Conservation (phyloP, 768 basidiomycete genomes). For the Leccinellum albellum region DNA sequence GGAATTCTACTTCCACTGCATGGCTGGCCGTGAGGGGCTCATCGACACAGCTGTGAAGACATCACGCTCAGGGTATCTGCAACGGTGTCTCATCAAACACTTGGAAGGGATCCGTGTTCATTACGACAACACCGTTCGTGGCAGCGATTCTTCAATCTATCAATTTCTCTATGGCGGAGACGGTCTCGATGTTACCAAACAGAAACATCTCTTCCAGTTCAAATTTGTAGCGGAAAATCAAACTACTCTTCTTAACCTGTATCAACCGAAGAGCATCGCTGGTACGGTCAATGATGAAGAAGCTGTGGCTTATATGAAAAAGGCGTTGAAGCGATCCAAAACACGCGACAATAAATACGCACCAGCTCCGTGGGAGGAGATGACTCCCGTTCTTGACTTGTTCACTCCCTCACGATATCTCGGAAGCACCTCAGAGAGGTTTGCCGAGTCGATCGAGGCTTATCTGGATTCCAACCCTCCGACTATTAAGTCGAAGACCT, state of each 20-base stretch:
- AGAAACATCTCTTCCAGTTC: slow-evolving; percentile 92
- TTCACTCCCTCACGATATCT: slow-evolving; percentile 78
- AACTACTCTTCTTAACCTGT: slow-evolving; percentile 67
- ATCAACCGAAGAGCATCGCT: slow-evolving; percentile 56
- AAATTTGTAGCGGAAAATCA: slow-evolving; percentile 90
- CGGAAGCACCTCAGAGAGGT: slow-evolving; percentile 90
- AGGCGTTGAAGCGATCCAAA: slow-evolving; percentile 71
- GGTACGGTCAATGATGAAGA: slow-evolving; percentile 61
- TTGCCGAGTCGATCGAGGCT: slow-evolving; percentile 72
- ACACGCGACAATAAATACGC: slow-evolving; percentile 38
- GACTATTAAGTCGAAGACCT: slow-evolving; percentile 38
- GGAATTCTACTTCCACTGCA: slow-evolving; percentile 99
- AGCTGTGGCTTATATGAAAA: slow-evolving; percentile 83
- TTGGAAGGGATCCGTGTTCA: slow-evolving; percentile 94
- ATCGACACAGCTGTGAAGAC: slow-evolving; percentile 99
- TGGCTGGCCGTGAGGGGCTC: slow-evolving; percentile 98
- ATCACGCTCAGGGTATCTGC: slow-evolving; percentile 95
- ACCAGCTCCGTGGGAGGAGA: slow-evolving; percentile 53
- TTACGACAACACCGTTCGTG: slow-evolving; percentile 97
- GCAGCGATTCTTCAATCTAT: slow-evolving; percentile 87
- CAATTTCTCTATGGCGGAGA: slow-evolving; percentile 99
- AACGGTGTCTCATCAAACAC: slow-evolving; percentile 97
- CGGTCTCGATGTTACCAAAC: slow-evolving; percentile 92
- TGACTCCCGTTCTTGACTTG: slow-evolving; percentile 67
- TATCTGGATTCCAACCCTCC: slow-evolving; percentile 79